Conservation (phyloP, 2,329 filamentous ascomycete genomes). For the Fusarium dlaminii region DNA sequence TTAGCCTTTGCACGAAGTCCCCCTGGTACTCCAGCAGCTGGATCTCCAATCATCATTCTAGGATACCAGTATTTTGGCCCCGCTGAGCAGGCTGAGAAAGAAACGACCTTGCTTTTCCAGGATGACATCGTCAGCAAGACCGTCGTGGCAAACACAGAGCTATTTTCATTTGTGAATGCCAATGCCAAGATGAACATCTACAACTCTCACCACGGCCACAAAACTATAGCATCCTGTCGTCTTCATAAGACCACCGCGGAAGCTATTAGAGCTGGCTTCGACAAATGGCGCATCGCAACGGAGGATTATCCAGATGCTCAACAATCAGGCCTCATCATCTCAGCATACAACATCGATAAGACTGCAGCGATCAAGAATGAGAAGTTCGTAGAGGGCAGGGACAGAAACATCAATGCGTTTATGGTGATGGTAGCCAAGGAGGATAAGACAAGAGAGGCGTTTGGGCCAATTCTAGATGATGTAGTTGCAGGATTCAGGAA, state of each 20-base stretch:
- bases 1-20: slow-evolving; percentile 45
- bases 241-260: slow-evolving; percentile 19
- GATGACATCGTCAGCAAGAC: slow-evolving; percentile 27
- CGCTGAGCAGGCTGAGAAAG: slow-evolving; percentile 35
- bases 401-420: slow-evolving; percentile 26
- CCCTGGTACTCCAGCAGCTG: slow-evolving; percentile 42
- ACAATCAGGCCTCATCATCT: slow-evolving; percentile 24
- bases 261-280: slow-evolving; percentile 36
- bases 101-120: slow-evolving; percentile 25
- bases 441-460: slow-evolving; percentile 6
- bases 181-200: slow-evolving; percentile 37
- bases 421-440: slow-evolving; percentile 15
- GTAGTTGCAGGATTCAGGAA: slow-evolving; percentile 16
- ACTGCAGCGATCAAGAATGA: background rate
- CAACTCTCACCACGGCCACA: slow-evolving; percentile 45
- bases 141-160: slow-evolving; percentile 35
- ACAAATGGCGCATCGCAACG: slow-evolving; percentile 38
- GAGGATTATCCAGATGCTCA: slow-evolving; percentile 26
- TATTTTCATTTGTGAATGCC: slow-evolving; percentile 30
- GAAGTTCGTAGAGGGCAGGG: slow-evolving; percentile 35
- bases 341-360: slow-evolving; percentile 24
- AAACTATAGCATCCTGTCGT: slow-evolving; percentile 39
- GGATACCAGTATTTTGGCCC: slow-evolving; percentile 40
- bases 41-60: slow-evolving; percentile 44
- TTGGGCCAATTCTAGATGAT: slow-evolving; percentile 10